These are phyloP conservation scores for Allomyces macrogynus DNA, from an alignment of 192 early-diverging fungal species.

Conservation along the genomic window DNA sequence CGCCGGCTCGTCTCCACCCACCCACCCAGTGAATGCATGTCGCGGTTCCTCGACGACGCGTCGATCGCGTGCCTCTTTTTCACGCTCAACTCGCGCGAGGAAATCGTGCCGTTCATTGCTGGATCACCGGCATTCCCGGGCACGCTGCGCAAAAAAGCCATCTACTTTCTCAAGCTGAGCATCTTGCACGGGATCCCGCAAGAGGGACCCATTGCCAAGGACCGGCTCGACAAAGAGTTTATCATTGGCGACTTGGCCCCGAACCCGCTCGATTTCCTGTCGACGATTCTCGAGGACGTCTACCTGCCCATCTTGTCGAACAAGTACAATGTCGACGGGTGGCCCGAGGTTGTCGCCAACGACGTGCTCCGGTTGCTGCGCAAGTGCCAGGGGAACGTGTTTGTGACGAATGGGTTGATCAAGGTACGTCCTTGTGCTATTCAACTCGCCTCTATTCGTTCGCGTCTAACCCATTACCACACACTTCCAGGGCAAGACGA, in stretches of 20 bases:
- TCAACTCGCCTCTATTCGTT: neutral
- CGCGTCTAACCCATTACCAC: too few relatives aligned
- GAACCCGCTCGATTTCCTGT: constrained; percentile 39
- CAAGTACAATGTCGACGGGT: constrained; percentile 37
- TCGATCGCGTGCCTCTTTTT: constrained; percentile 34
- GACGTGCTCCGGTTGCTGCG: constrained; percentile 45
- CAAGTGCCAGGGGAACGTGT: constrained; percentile 39
- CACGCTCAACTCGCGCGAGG: constrained; percentile 37
- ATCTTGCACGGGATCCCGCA: constrained; percentile 2
- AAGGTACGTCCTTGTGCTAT: constrained; percentile 20
- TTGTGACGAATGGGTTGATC: constrained; percentile 39
- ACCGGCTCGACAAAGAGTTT: constrained; percentile 35
- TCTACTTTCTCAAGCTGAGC: constrained; percentile 36
- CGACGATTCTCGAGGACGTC: constrained; percentile 33
- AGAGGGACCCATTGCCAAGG: constrained; percentile 17
- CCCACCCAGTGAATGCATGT: constrained; percentile 23
- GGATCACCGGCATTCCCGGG: constrained; percentile 17
- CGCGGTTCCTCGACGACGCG: constrained; percentile 28
- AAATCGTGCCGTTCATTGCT: constrained; percentile 25
- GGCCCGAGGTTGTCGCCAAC: constrained; percentile 45
- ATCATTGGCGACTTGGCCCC: constrained; percentile 32
- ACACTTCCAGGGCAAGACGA: constrained; percentile 30
- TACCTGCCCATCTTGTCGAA: constrained; percentile 41
- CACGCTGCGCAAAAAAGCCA: constrained; percentile 29
- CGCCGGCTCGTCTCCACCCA: neutral